Evolutionary conservation across 139 green algal genomes (phyloP).

Genomic region (Tetraselmis chui): DNA sequence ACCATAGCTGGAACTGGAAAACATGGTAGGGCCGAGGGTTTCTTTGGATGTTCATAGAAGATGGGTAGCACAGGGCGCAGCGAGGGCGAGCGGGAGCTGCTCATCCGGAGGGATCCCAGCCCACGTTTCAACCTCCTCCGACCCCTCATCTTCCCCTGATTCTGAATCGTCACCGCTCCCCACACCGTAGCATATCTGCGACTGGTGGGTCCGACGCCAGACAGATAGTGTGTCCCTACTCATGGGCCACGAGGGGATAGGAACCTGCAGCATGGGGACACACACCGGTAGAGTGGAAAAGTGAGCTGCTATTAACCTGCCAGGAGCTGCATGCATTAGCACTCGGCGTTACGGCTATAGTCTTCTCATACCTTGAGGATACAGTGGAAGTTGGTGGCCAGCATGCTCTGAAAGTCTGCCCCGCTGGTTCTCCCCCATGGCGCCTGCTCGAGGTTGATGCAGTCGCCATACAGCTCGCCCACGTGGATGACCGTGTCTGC

Average conservation of each 20-base stretch:
- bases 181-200: background rate
- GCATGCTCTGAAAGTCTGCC: background rate
- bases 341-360: too few relatives aligned
- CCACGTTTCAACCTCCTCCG: background rate
- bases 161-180: too few relatives aligned
- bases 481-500: background rate
- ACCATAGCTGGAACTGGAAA: too few relatives aligned
- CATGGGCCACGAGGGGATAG: background rate
- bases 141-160: background rate
- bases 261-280: too few relatives aligned
- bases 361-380: background rate
- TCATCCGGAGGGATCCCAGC: background rate
- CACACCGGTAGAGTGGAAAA: too few relatives aligned
- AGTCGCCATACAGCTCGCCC: background rate
- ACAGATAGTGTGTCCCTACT: background rate
- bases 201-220: background rate
- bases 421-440: background rate
- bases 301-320: too few relatives aligned
- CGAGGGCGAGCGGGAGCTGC: background rate
- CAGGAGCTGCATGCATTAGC: too few relatives aligned
- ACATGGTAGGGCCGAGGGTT: too few relatives aligned
- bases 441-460: background rate
- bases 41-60: too few relatives aligned
- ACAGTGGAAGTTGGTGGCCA: background rate
- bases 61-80: background rate